Conservation (phyloP, 2,329 filamentous ascomycete genomes). For the Exophiala oligosperma region DNA sequence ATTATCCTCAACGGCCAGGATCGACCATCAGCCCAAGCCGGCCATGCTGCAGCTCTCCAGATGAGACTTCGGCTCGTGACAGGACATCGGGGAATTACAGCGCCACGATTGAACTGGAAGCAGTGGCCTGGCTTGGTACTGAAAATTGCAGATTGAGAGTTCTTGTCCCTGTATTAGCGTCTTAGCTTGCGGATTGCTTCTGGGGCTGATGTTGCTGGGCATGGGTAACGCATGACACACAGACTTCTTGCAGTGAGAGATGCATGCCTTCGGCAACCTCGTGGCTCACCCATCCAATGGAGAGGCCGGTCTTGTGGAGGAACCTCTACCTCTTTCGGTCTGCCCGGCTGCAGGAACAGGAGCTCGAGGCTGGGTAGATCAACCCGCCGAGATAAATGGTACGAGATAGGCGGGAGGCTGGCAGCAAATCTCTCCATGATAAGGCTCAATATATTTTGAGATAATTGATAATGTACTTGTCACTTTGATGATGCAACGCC, state of each 20-base stretch:
- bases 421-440: background rate
- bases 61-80: slow-evolving; percentile 12
- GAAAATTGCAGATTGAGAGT: background rate
- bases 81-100: slow-evolving; percentile 13
- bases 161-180: slow-evolving; percentile 7
- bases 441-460: background rate
- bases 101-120: slow-evolving; percentile 11
- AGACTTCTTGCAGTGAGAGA: too few relatives aligned
- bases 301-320: background rate
- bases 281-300: background rate
- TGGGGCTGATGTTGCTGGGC: slow-evolving; percentile 14
- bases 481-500: background rate
- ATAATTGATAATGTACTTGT: background rate
- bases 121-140: slow-evolving; percentile 11
- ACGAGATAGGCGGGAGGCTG: background rate
- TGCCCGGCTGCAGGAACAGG: background rate
- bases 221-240: background rate
- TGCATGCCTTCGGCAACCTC: background rate
- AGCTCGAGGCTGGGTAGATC: background rate
- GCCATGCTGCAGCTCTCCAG: slow-evolving; percentile 15
- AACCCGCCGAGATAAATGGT: background rate
- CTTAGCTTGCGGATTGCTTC: slow-evolving; percentile 19
- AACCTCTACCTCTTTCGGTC: background rate
- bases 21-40: slow-evolving; percentile 5
- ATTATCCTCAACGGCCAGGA: slow-evolving; percentile 7